Conservation (phyloP, 1,284 basidiomycete genomes). For the Microbotryum scabiosae region DNA sequence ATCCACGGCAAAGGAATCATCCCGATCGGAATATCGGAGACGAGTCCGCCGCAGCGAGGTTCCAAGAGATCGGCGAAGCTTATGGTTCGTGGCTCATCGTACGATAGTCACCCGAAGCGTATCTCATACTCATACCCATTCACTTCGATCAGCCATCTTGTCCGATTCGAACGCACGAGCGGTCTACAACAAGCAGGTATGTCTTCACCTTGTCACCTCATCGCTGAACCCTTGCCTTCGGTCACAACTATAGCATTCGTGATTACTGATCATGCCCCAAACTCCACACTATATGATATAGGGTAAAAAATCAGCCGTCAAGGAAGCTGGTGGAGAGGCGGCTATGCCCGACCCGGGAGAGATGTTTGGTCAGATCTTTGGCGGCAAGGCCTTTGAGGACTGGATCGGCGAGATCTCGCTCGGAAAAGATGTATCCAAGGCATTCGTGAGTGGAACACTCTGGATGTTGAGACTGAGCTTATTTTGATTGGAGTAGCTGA, state of each 20-base stretch:
- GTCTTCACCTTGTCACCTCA: too few species aligned
- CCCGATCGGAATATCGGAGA: slow-evolving; percentile 74
- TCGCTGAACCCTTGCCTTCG: background rate
- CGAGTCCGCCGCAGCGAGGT: slow-evolving; percentile 47
- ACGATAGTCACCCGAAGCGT: background rate
- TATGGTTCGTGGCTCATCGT: slow-evolving; percentile 7
- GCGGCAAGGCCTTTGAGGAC: slow-evolving; percentile 30
- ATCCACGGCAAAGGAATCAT: slow-evolving; percentile 46
- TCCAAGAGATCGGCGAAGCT: slow-evolving; percentile 79
- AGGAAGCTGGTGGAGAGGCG: slow-evolving; percentile 29
- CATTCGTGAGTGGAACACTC: slow-evolving; percentile 10
- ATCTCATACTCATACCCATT: background rate
- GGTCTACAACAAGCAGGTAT: slow-evolving; percentile 79
- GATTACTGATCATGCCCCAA: too few species aligned
- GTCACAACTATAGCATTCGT: too few species aligned
- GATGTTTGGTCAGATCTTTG: slow-evolving; percentile 32
- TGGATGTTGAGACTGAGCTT: too few species aligned
- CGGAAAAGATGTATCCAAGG: slow-evolving; percentile 28
- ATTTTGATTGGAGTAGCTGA: background rate
- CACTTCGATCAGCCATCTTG: slow-evolving; percentile 32
- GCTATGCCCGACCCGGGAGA: slow-evolving; percentile 33
- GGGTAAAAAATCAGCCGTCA: slow-evolving; percentile 29
- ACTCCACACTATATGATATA: too few species aligned
- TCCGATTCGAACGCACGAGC: slow-evolving; percentile 63
- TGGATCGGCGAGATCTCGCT: slow-evolving; percentile 35